Evolutionary conservation across 169 alveolate genomes (phyloP).

Genomic region (Eimeria acervulina): DNA sequence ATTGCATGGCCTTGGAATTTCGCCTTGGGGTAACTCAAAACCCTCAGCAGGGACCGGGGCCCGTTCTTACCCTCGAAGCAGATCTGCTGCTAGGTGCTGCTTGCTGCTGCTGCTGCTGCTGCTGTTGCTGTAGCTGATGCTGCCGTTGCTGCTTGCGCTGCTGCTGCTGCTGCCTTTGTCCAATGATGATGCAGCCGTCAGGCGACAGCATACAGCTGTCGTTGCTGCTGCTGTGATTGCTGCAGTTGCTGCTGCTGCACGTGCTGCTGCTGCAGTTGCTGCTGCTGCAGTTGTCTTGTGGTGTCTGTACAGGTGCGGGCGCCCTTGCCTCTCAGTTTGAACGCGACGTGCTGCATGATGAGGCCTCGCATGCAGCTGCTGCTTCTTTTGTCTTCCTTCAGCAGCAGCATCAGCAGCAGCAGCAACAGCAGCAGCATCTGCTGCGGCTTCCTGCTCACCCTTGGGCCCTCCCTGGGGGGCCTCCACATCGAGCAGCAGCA

Average conservation of each 20-base stretch:
- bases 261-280: neutral
- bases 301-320: slow-evolving; percentile 23
- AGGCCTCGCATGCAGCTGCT: neutral
- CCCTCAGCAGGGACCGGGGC: slow-evolving; percentile 2
- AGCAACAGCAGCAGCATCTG: slow-evolving; percentile 42
- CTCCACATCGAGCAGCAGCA: neutral
- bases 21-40: neutral
- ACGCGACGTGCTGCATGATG: neutral
- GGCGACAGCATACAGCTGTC: neutral
- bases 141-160: neutral
- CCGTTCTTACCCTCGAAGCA: slow-evolving; percentile 1
- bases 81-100: slow-evolving; percentile 67
- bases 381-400: neutral
- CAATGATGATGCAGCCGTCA: too few relatives aligned
- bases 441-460: slow-evolving; percentile 31
- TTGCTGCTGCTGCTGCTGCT: slow-evolving; percentile 66
- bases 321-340: slow-evolving; percentile 44
- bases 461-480: neutral
- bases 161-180: neutral
- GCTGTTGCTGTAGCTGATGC: slow-evolving; percentile 30
- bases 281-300: neutral
- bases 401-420: slow-evolving; percentile 71
- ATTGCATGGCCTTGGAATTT: slow-evolving; percentile 39
- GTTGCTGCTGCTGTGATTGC: slow-evolving; percentile 15
- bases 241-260: neutral